These are phyloP conservation scores for Fusarium keratoplasticum DNA, from an alignment of 2,329 filamentous ascomycete genomes.

Conservation along the genomic window DNA sequence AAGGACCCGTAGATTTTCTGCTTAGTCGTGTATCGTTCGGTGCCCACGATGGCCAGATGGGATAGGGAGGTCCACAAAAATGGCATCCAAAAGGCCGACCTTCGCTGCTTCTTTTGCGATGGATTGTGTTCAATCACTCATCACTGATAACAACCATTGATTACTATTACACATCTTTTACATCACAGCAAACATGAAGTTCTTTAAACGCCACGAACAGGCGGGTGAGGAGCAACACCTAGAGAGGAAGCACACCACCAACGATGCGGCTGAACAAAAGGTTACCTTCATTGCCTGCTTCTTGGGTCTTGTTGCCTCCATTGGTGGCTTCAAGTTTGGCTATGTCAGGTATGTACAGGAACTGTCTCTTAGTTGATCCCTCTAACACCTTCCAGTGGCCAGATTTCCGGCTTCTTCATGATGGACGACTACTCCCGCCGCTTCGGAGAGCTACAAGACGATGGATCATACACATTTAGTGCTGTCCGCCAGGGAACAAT, in stretches of 20 bases:
- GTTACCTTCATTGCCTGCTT: conserved; percentile 58
- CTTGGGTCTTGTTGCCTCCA: conserved; percentile 63
- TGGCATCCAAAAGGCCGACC: conserved; percentile 27
- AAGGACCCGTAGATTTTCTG: conserved; percentile 21
- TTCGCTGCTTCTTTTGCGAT: conserved; percentile 23
- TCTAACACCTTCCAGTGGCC: conserved; percentile 56
- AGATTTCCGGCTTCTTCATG: conserved; percentile 70
- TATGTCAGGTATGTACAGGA: conserved; percentile 60
- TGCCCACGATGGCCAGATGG: conserved; percentile 24
- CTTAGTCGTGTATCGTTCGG: conserved; percentile 18
- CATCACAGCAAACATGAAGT: conserved; percentile 32
- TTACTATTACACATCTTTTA: conserved; percentile 2
- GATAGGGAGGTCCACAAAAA: conserved; percentile 33
- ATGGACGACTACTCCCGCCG: conserved; percentile 68
- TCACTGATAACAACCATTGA: not conserved
- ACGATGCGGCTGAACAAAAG: conserved; percentile 38
- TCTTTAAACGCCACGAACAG: conserved; percentile 36
- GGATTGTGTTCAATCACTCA: conserved; percentile 17
- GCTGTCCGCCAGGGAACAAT: conserved; percentile 71
- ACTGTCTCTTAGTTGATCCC: not conserved
- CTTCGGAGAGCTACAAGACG: conserved; percentile 59
- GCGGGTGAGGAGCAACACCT: conserved; percentile 35
- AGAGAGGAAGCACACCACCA: conserved; percentile 22
- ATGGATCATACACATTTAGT: conserved; percentile 61
- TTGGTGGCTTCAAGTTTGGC: conserved; percentile 69